Base-by-base conservation (phyloP, 1,139 yeast species). In the Geotrichum histeridarum region DNA sequence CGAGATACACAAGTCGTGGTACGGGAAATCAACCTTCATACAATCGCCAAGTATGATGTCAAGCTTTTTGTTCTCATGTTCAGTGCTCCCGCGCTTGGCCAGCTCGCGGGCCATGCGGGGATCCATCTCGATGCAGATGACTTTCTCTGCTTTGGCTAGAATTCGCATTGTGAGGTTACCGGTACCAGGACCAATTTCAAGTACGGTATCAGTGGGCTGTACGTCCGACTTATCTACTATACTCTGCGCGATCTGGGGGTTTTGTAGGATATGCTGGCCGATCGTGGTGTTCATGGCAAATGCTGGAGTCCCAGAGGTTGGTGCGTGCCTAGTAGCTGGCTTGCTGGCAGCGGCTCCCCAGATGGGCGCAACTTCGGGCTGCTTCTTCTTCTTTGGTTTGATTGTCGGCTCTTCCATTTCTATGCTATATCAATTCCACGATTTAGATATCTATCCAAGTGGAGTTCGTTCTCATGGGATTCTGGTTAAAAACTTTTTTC, bases 41-140 rank as follows among this genome's bases (percentile, higher is more conserved):
- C 90, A 91, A 72, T 93, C 99, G 22, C 99, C 99, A 57, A 93
- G 77, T 65, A 91, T 72, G 55, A 93, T 88, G 61, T 93, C 98
- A 55, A 93, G 76, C 69, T 90, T 89, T 72, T 88, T 89, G 69
- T 89, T 94, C 55, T 80, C 85, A 1, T 96, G 93, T 35, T 95
- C 91, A 11, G 97, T 97, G 66, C 89, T 97, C 30, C 93, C 98
- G 75, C 99, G 84, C 70, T 93, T 93, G 18, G 97, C 88, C 65
- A 93, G 77, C 70, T 93, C 99, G 0, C 98, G 98, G 2, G 98
- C 99, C 99, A 93, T 93, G 73, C 97, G 78, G 22, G 99, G 98
- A 72, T 93, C 99, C 91, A 91, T 91, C 74, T 93, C 99, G 53
- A 88, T 94, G 0, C 98, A 99, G 51, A 88, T 80, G 14, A 93